These are phyloP conservation scores for Sporothrix phasma DNA, from an alignment of 2,329 filamentous ascomycete species.

Conservation along the genomic window DNA sequence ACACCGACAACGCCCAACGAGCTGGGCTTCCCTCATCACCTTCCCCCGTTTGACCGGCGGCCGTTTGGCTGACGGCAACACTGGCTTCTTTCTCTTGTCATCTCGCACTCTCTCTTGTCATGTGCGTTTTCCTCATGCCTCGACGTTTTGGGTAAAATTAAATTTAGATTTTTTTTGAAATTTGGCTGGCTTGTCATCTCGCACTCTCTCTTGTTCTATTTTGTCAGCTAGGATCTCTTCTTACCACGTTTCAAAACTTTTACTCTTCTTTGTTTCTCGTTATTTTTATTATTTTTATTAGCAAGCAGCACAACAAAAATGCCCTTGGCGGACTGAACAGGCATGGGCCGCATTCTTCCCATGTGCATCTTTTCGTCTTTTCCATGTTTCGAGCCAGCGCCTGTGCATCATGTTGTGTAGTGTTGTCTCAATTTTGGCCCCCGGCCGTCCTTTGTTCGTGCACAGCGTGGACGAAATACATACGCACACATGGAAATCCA, in stretches of 20 bases:
- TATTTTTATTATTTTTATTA: background rate
- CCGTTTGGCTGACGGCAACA: background rate
- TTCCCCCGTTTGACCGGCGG: slow-evolving; percentile 10
- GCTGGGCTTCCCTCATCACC: slow-evolving; percentile 10
- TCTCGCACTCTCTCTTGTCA: background rate
- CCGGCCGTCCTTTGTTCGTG: no score
- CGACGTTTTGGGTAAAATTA: background rate
- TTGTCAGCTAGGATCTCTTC: no score
- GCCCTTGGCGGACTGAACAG: background rate
- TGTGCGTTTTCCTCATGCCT: background rate
- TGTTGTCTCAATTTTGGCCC: no score
- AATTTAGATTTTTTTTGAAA: background rate
- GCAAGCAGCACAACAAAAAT: slow-evolving; percentile 1
- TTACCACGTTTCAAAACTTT: background rate
- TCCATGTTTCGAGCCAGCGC: background rate
- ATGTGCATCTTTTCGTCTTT: background rate
- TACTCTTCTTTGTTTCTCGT: background rate
- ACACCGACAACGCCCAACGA: slow-evolving; percentile 15
- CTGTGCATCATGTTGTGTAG: background rate
- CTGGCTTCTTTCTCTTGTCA: background rate
- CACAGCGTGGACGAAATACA: no score
- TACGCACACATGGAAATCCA: no score
- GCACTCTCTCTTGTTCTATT: background rate
- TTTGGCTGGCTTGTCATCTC: background rate
- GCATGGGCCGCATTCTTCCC: background rate